Evolutionary conservation across 2,329 filamentous ascomycete genomes (phyloP), one percentile per base, ranked within the genome.

Genomic region (Aspergillus chevalieri): DNA sequence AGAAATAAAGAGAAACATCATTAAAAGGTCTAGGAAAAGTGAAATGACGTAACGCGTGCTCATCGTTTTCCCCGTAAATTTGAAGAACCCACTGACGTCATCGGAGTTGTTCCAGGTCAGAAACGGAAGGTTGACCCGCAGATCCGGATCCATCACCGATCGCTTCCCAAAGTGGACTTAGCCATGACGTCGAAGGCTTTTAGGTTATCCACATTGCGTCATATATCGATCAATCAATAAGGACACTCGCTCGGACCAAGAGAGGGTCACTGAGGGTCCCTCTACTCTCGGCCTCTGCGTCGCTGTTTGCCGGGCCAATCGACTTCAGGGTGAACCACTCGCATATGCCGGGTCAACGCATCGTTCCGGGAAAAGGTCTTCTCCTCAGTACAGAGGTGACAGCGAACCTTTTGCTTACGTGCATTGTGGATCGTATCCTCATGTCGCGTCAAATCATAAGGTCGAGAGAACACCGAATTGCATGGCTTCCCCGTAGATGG

Each of bases 401-500:
- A 98, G 42, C 89, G 85, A 6, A 96, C 90, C 75, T 97, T 97
- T 68, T 91, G 85, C 77, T 96, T 96, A 61, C 88, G 84, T 1
- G 84, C 85, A 61, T 96, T 96, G 78, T 97, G 93, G 56, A 97
- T 97, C 0, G 93, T 97, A 58, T 96, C 92, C 68, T 98, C 93
- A 65, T 98, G 93, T 19, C 93, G 81, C 0, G 93, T 98, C 47
- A 98, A 78, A 69, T 98, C 93, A 76, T 98, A 98, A 1, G 93
- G 93, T 17, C 93, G 79, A 1, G 92, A 96, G 71, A 98, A 97
- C 47, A 95, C 78, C 0, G 90, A 94, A 66, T 89, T 92, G 79
- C 93, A 97, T 0, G 90, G 86, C 74, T 96, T 96, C 55, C 89
- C 89, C 0, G 93, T 97, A 56, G 88, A 92, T 1, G 92, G 92